Percentiles rank a stretch among this genome's conserved stretches.
Evolutionary conservation across 108 stramenopile species (phyloP).

Genomic region (Cyclotella sp.): DNA sequence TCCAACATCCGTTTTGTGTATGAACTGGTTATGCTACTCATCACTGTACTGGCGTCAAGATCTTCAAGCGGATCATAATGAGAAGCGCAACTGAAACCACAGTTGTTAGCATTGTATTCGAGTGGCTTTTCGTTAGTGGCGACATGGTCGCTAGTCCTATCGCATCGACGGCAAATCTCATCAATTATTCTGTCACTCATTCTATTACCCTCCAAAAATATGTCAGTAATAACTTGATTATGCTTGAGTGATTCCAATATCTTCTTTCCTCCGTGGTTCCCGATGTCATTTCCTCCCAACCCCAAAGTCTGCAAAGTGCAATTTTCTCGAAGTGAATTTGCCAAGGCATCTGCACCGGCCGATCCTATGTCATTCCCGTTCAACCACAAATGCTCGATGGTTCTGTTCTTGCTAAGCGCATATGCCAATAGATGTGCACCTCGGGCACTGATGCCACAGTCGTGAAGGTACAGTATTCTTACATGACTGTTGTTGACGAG

Average conservation of each 20-base stretch:
- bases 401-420: constrained; percentile 35
- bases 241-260: constrained; percentile 25
- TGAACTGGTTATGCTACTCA: constrained; percentile 26
- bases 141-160: constrained; percentile 1
- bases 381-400: constrained; percentile 37
- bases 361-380: constrained; percentile 48
- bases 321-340: constrained; percentile 35
- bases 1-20: constrained; percentile 15
- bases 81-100: too few species aligned
- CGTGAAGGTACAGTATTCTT: constrained; percentile 32
- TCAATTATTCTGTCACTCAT: constrained; percentile 30
- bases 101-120: not conserved
- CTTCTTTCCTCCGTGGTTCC: constrained; percentile 48
- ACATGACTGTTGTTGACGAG: constrained; percentile 30
- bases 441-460: constrained; percentile 30
- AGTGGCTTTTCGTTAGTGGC: not conserved
- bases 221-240: constrained; percentile 29
- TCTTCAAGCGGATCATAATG: constrained; percentile 13
- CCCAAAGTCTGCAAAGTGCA: constrained; percentile 32
- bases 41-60: constrained; percentile 18
- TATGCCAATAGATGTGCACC: constrained; percentile 44
- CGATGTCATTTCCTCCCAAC: constrained; percentile 34
- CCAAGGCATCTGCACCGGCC: constrained; percentile 46
- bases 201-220: constrained; percentile 43
- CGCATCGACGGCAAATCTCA: constrained; percentile 24